Conservation (phyloP, 352 stramenopile species). For the Phytophthora podocarpi region DNA sequence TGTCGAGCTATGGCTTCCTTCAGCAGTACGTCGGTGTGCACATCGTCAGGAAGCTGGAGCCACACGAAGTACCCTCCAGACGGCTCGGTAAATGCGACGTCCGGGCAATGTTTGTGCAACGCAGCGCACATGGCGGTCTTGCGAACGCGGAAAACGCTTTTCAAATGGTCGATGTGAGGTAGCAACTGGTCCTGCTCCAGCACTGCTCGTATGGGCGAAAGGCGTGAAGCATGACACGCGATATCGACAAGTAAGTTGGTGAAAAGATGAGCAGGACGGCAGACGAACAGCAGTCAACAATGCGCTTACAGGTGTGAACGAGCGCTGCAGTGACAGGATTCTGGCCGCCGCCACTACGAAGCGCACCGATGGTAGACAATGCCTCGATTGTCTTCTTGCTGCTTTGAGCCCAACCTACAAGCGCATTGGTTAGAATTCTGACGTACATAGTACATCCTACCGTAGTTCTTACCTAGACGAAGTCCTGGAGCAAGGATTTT, state of each 20-base stretch:
- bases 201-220: conserved; percentile 40
- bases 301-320: conserved; percentile 65
- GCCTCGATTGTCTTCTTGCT: conserved; percentile 57
- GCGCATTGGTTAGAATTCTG: not conserved
- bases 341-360: conserved; percentile 90
- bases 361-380: conserved; percentile 74
- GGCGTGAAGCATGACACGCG: conserved; percentile 19
- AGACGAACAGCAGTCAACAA: conserved; percentile 14
- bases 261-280: not conserved
- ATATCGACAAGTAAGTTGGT: conserved; percentile 4
- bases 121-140: conserved; percentile 57
- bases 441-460: not conserved
- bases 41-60: conserved; percentile 56
- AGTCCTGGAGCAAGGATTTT: conserved; percentile 94
- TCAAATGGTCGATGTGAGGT: conserved; percentile 57
- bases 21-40: conserved; percentile 60
- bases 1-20: conserved; percentile 45
- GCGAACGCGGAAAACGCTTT: conserved; percentile 44
- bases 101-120: conserved; percentile 45
- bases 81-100: conserved; percentile 61
- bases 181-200: conserved; percentile 57
- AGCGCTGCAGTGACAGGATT: conserved; percentile 90
- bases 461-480: conserved; percentile 71
- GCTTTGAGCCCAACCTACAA: conserved; percentile 67
- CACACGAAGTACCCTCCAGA: conserved; percentile 88